Percentiles rank a stretch among this genome's conserved stretches.
Conservation (phyloP, 345 rosid genomes). For the Lepidium sativum region DNA sequence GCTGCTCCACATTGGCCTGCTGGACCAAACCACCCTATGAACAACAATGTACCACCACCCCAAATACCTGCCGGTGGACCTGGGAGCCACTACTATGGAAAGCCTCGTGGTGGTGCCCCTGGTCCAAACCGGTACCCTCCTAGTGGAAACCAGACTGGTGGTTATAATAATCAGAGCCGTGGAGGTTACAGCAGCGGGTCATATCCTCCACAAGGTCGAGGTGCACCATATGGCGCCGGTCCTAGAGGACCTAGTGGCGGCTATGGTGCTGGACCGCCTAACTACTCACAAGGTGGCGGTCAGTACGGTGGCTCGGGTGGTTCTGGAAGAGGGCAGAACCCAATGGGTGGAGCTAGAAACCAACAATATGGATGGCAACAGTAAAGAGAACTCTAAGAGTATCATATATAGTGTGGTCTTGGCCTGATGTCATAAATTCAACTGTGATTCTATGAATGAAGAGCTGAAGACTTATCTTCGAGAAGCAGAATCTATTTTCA, state of each 20-base stretch:
- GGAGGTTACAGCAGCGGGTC: slow-evolving; percentile 69
- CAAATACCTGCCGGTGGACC: slow-evolving; percentile 60
- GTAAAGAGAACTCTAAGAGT: slow-evolving; percentile 16
- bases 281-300: slow-evolving; percentile 64
- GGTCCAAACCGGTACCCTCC: slow-evolving; percentile 62
- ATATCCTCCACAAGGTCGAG: slow-evolving; percentile 79
- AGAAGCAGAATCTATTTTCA: background rate
- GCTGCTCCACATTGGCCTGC: slow-evolving; percentile 42
- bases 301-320: slow-evolving; percentile 60
- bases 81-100: slow-evolving; percentile 53
- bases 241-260: slow-evolving; percentile 59
- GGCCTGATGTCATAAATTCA: background rate
- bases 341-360: slow-evolving; percentile 82
- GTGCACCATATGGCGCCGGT: slow-evolving; percentile 63
- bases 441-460: slow-evolving; percentile 1
- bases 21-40: slow-evolving; percentile 40
- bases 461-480: background rate
- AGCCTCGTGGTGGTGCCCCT: slow-evolving; percentile 57
- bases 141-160: slow-evolving; percentile 55
- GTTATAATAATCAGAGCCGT: slow-evolving; percentile 37
- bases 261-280: slow-evolving; percentile 68
- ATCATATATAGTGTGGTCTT: background rate
- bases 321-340: slow-evolving; percentile 70
- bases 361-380: slow-evolving; percentile 87
- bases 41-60: slow-evolving; percentile 49